These are phyloP conservation scores for Neofusicoccum umdonicola DNA, from an alignment of 2,329 filamentous ascomycete genomes.

Conservation along the genomic window DNA sequence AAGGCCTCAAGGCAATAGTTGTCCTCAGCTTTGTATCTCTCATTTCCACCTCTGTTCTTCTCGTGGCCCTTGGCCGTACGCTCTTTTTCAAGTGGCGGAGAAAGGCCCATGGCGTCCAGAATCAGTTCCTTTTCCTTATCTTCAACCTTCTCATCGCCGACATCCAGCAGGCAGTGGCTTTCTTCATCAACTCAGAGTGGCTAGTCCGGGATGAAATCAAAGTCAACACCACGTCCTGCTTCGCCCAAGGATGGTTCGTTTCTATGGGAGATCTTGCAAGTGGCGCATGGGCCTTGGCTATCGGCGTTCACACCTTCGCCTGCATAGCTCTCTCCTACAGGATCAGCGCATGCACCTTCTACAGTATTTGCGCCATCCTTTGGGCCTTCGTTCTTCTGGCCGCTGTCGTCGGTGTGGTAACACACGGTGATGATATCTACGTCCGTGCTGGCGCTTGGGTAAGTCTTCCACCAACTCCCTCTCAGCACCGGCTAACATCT, in stretches of 20 bases:
- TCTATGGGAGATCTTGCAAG: slow-evolving; percentile 65
- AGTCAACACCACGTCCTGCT: slow-evolving; percentile 56
- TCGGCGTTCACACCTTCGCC: slow-evolving; percentile 66
- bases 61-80: slow-evolving; percentile 47
- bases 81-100: slow-evolving; percentile 40
- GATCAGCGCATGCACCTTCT: slow-evolving; percentile 52
- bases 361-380: slow-evolving; percentile 45
- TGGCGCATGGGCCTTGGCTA: slow-evolving; percentile 64
- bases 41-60: slow-evolving; percentile 42
- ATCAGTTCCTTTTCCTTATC: slow-evolving; percentile 68
- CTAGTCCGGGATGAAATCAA: slow-evolving; percentile 53
- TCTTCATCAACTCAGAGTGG: slow-evolving; percentile 62
- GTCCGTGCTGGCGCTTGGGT: slow-evolving; percentile 64
- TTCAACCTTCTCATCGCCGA: slow-evolving; percentile 69
- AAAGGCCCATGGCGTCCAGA: slow-evolving; percentile 42
- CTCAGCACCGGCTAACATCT: slow-evolving; percentile 4
- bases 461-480: slow-evolving; percentile 18
- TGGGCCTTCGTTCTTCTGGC: slow-evolving; percentile 63
- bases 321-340: slow-evolving; percentile 58
- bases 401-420: slow-evolving; percentile 51
- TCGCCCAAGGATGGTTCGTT: slow-evolving; percentile 67
- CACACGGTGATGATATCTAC: slow-evolving; percentile 51
- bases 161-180: slow-evolving; percentile 63
- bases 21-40: slow-evolving; percentile 49
- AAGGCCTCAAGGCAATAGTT: slow-evolving; percentile 48